Base-by-base conservation (phyloP, 2,329 filamentous ascomycete genomes). In the Fusarium keratoplasticum region DNA sequence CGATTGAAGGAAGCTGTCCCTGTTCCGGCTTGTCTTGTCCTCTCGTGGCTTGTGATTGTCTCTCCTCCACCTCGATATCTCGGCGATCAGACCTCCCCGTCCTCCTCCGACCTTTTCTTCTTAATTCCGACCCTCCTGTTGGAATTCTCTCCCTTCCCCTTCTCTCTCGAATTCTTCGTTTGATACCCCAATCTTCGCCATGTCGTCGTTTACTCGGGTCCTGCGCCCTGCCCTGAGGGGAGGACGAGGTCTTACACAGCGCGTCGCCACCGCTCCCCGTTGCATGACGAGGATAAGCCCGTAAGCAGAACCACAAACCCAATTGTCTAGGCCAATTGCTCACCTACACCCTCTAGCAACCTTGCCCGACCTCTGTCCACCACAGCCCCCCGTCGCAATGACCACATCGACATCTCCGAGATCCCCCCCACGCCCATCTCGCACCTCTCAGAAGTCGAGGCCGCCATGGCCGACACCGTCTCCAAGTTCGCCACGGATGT, bases 371-470 rank as follows among this genome's bases (percentile, higher is more conserved):
- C 87, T 22, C 87, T 95, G 67, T 93, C 91, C 40, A 88, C 88
- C 58, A 93, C 92, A 0, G 75, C 87, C 52, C 82, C 85, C 71
- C 88, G 88, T 76, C 88, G 86, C 76, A 83, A 84, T 77, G 80
- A 82, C 58, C 64, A 75, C 62, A 59, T 86, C 69, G 89, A 96
- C 83, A 91, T 97, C 78, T 88, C 92, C 70, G 91, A 94, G 57
- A 89, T 98, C 74, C 92, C 93, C 0, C 96, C 96, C 1, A 98
- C 96, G 7, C 96, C 96, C 61, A 98, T 99, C 84, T 93, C 93
- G 50, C 95, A 97, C 84, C 88, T 98, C 74, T 97, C 94, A 77
- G 96, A 99, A 84, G 92, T 94, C 68, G 96, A 99, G 85, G 80
- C 89, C 16, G 90, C 96, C 80, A 97, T 99, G 94, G 90, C 92